Conservation (phyloP, 305 asterid genomes). For the Petunia hybrid region DNA sequence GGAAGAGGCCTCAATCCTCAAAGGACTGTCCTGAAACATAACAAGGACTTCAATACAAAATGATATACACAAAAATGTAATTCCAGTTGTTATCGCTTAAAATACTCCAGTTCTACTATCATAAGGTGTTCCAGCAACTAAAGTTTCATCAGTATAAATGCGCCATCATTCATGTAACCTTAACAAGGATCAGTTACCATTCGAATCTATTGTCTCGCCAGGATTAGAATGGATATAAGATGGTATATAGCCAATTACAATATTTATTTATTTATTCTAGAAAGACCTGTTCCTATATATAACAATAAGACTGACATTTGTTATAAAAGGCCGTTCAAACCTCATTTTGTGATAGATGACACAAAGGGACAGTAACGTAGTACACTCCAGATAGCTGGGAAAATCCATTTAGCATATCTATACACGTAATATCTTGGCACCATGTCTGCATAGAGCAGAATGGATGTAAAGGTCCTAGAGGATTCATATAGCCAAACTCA, state of each 20-base stretch:
- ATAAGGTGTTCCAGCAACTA: slow-evolving; percentile 2
- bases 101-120: neutral
- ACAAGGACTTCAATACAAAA: slow-evolving; percentile 28
- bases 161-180: neutral
- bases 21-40: slow-evolving; percentile 89
- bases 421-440: slow-evolving; percentile 22
- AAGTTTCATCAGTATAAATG: neutral
- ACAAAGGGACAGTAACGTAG: neutral
- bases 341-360: neutral
- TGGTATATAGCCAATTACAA: slow-evolving; percentile 15
- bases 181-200: slow-evolving; percentile 7
- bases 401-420: slow-evolving; percentile 1
- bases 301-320: neutral
- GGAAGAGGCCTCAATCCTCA: slow-evolving; percentile 85
- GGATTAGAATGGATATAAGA: neutral
- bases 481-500: no score
- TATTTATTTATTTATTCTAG: no score
- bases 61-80: neutral
- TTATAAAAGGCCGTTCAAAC: neutral
- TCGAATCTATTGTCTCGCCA: slow-evolving; percentile 10
- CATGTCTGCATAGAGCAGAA: neutral
- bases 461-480: no score
- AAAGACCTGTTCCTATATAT: neutral
- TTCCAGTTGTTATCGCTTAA: neutral
- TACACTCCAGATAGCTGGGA: neutral